Evolutionary conservation across 768 basidiomycete species (phyloP).

Genomic region (Gymnopilus junonius): DNA sequence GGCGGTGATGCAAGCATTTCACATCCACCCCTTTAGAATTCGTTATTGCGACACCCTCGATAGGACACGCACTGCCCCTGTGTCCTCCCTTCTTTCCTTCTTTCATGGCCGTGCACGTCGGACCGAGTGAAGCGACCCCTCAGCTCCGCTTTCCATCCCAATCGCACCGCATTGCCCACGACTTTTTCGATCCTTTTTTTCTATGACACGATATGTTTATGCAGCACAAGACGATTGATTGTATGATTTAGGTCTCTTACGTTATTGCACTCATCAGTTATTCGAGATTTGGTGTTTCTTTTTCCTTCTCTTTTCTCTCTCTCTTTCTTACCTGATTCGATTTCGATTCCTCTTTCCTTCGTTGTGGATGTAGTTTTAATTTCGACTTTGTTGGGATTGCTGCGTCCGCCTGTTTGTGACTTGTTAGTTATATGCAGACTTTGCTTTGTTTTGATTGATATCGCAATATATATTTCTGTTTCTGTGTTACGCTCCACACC

Average conservation of each 20-base stretch:
- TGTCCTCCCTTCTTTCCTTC: not conserved
- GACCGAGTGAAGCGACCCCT: no score
- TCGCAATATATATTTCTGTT: slow-evolving; percentile 19
- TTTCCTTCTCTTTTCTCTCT: slow-evolving; percentile 4
- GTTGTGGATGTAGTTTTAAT: slow-evolving; percentile 11
- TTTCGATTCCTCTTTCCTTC: not conserved
- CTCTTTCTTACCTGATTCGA: not conserved
- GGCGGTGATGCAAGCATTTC: slow-evolving; percentile 9
- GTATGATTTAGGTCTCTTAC: slow-evolving; percentile 28
- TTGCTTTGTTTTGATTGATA: slow-evolving; percentile 13
- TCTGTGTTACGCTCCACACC: no score
- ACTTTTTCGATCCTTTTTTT: slow-evolving; percentile 9
- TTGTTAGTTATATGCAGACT: not conserved
- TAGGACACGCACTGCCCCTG: not conserved
- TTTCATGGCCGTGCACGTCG: not conserved
- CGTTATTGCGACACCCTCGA: not conserved
- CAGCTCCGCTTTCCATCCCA: slow-evolving; percentile 7
- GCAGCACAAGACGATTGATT: slow-evolving; percentile 31
- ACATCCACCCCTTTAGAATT: not conserved
- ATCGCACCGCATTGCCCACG: slow-evolving; percentile 14
- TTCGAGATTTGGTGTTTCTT: slow-evolving; percentile 23
- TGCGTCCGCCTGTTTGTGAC: slow-evolving; percentile 1
- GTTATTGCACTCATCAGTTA: slow-evolving; percentile 1
- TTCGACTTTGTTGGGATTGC: slow-evolving; percentile 11
- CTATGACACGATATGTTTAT: slow-evolving; percentile 17